These are phyloP conservation scores for Neostapfia colusana DNA, from an alignment of 176 grass and related monocot genomes.

Conservation along the genomic window DNA sequence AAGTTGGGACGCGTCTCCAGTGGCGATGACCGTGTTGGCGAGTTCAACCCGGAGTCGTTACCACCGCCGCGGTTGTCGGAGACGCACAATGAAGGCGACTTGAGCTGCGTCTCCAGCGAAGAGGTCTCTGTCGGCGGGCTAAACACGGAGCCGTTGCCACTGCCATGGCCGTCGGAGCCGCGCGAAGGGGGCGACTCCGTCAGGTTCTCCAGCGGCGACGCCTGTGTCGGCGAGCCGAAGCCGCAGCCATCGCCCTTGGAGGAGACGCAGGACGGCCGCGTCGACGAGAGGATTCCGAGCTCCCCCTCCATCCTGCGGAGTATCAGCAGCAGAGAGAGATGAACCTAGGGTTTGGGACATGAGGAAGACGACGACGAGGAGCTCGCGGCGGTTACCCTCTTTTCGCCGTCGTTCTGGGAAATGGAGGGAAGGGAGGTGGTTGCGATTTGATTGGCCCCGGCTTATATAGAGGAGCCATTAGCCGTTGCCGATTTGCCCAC, in stretches of 20 bases:
- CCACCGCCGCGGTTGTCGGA: constrained; percentile 23
- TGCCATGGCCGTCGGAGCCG: not conserved
- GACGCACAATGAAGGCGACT: constrained; percentile 36
- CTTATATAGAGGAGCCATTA: constrained; percentile 33
- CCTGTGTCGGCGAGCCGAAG: constrained; percentile 14
- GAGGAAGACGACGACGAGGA: constrained; percentile 36
- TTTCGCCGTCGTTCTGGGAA: not conserved
- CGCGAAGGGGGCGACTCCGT: constrained; percentile 1
- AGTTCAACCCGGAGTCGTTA: not conserved
- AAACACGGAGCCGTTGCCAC: not conserved
- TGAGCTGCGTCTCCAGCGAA: constrained; percentile 13
- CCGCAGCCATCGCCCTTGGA: not conserved
- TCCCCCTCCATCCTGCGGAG: constrained; percentile 44
- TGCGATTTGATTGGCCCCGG: constrained; percentile 33
- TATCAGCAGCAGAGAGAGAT: constrained; percentile 35
- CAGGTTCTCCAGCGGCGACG: not conserved
- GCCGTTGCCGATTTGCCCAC: not conserved
- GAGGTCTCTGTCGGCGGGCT: not conserved
- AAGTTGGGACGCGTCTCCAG: constrained; percentile 11
- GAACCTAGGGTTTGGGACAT: constrained; percentile 37
- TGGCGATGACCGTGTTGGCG: not conserved
- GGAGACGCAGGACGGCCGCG: constrained; percentile 26
- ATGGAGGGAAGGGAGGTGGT: constrained; percentile 48
- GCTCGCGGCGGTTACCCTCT: constrained; percentile 33
- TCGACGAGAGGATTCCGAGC: constrained; percentile 16